A percentile compares a stretch with the other conserved stretches of the same genome.
These are phyloP conservation scores for Nemania abortiva DNA, from an alignment of 2,329 filamentous ascomycete species.

Conservation along the genomic window DNA sequence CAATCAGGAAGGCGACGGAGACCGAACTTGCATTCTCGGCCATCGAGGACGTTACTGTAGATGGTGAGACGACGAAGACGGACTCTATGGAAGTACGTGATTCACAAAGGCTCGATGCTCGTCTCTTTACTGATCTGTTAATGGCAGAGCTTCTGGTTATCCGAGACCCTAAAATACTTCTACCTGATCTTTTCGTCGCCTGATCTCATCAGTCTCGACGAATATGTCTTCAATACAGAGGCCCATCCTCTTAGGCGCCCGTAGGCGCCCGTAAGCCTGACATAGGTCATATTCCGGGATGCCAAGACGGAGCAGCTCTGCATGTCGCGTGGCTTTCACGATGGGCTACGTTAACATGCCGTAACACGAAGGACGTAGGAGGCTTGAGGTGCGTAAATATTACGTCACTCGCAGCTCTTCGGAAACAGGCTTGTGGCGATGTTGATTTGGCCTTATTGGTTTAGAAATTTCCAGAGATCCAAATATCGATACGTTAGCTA, in stretches of 20 bases:
- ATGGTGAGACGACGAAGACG: slow-evolving; percentile 23
- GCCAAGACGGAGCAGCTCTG: neutral
- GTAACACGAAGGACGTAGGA: no score
- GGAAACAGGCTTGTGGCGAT: neutral
- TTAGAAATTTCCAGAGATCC: neutral
- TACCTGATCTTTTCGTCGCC: slow-evolving; percentile 64
- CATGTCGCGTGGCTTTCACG: neutral
- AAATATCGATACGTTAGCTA: neutral
- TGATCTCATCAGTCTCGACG: slow-evolving; percentile 67
- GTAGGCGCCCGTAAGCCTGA: slow-evolving; percentile 19
- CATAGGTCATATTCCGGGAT: neutral
- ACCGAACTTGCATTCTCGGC: slow-evolving; percentile 40
- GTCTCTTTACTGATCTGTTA: neutral
- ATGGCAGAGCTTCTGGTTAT: slow-evolving; percentile 71
- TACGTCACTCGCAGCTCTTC: neutral
- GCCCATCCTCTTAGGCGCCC: slow-evolving; percentile 50
- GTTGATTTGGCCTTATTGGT: neutral
- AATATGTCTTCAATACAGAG: slow-evolving; percentile 65
- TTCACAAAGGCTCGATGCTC: neutral
- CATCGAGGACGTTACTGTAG: slow-evolving; percentile 33
- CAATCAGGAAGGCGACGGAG: slow-evolving; percentile 46
- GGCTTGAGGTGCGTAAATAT: no score
- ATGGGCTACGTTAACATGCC: no score
- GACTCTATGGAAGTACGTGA: slow-evolving; percentile 48
- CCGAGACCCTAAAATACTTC: slow-evolving; percentile 69